Percentiles rank a stretch among this genome's conserved stretches.
Evolutionary conservation across 2,329 filamentous ascomycete genomes (phyloP).

Genomic region (Aspergillus melleus): DNA sequence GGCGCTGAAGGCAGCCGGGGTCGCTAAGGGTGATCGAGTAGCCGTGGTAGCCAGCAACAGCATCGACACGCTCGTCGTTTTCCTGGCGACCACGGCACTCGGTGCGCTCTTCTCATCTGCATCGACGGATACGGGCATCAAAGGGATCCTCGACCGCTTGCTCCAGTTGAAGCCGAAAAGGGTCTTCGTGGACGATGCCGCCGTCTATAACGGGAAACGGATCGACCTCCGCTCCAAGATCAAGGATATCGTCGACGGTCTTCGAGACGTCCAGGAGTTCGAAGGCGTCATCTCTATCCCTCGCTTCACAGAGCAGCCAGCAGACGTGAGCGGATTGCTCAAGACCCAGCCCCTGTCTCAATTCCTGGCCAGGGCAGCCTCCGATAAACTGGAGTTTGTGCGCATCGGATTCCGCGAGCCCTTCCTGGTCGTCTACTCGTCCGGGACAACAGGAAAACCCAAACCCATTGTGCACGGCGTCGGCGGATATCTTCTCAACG

Average conservation of each 20-base stretch:
- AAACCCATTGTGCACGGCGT: conserved; percentile 81
- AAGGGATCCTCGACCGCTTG: conserved; percentile 72
- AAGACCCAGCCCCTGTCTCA: conserved; percentile 40
- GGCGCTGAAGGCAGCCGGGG: conserved; percentile 66
- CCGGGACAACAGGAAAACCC: conserved; percentile 77
- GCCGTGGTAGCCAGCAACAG: conserved; percentile 75
- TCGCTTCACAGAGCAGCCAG: conserved; percentile 58
- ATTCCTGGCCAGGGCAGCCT: conserved; percentile 37
- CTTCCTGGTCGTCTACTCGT: conserved; percentile 74
- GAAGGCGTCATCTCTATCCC: conserved; percentile 64
- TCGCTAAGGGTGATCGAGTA: conserved; percentile 70
- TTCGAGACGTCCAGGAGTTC: conserved; percentile 63
- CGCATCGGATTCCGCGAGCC: conserved; percentile 71
- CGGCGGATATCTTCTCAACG: conserved; percentile 38
- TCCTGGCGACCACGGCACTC: conserved; percentile 67
- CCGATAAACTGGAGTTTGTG: conserved; percentile 53
- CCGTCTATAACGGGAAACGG: conserved; percentile 76
- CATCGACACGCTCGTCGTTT: conserved; percentile 70
- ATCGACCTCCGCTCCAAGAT: conserved; percentile 75
- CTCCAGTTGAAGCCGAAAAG: conserved; percentile 74
- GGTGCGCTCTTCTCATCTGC: conserved; percentile 75
- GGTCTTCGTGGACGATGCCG: conserved; percentile 80
- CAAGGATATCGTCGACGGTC: conserved; percentile 61
- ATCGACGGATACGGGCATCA: conserved; percentile 80
- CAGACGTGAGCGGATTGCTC: conserved; percentile 59